A percentile compares a stretch with the other conserved stretches of the same genome.
These are phyloP conservation scores for Cytospora paraplurivora DNA, from an alignment of 2,329 filamentous ascomycete species.

Conservation along the genomic window DNA sequence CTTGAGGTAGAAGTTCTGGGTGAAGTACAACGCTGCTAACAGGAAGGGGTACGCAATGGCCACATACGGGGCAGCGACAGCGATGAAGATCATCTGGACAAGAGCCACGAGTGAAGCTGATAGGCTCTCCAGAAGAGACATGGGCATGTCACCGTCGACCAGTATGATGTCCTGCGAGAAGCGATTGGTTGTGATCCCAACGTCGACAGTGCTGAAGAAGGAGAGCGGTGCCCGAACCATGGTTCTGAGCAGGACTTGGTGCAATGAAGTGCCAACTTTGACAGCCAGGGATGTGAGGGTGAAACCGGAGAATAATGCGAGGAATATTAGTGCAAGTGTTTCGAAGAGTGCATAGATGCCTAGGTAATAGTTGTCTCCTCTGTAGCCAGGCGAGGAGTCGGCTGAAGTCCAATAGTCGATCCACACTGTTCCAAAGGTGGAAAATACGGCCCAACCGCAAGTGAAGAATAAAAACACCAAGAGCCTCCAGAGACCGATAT, in stretches of 20 bases:
- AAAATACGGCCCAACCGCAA: slow-evolving; percentile 4
- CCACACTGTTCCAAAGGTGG: slow-evolving; percentile 1
- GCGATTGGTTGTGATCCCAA: not conserved
- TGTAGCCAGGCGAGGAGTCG: not conserved
- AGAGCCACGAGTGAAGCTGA: slow-evolving; percentile 27
- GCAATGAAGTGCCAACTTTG: slow-evolving; percentile 2
- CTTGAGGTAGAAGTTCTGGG: slow-evolving; percentile 44
- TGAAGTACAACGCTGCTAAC: slow-evolving; percentile 33
- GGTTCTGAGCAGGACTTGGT: not conserved
- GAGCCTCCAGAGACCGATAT: slow-evolving; percentile 3
- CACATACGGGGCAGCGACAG: slow-evolving; percentile 34
- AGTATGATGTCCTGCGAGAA: slow-evolving; percentile 14
- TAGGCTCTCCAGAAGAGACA: not conserved
- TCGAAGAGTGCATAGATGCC: slow-evolving; percentile 17
- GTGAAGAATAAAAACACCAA: not conserved
- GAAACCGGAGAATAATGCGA: slow-evolving; percentile 1
- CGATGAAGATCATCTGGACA: slow-evolving; percentile 33
- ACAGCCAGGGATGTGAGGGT: slow-evolving; percentile 1
- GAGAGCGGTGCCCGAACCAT: not conserved
- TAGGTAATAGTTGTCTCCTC: not conserved
- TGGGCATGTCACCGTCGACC: slow-evolving; percentile 8
- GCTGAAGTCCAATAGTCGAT: slow-evolving; percentile 3
- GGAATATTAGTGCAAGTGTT: not conserved
- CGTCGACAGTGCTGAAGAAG: slow-evolving; percentile 6
- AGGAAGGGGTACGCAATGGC: slow-evolving; percentile 35